These are phyloP conservation scores for Raddia guianensis DNA, from an alignment of 176 grass and related monocot species.

Conservation along the genomic window DNA sequence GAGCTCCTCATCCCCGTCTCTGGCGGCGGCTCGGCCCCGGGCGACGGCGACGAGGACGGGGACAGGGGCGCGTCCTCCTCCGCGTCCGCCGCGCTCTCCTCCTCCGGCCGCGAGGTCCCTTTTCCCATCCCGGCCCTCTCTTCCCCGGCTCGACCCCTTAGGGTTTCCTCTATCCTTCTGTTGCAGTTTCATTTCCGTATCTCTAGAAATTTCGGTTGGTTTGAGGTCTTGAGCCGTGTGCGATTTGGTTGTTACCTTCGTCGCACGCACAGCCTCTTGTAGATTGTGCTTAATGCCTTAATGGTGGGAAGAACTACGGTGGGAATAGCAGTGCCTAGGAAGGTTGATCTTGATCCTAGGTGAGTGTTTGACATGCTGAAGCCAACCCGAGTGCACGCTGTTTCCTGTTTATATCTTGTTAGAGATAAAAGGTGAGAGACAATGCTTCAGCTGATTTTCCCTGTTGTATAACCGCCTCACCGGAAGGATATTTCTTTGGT, in stretches of 20 bases:
- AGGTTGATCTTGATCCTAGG: not conserved
- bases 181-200: not conserved
- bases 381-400: not conserved
- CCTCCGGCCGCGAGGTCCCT: conserved; percentile 78
- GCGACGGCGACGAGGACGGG: conserved; percentile 39
- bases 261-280: not conserved
- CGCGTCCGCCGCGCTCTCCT: conserved; percentile 59
- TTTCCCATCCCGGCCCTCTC: not conserved
- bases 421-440: not conserved
- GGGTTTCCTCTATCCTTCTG: not conserved
- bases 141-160: conserved; percentile 22
- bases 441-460: not conserved
- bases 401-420: not conserved
- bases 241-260: not conserved
- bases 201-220: not conserved
- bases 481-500: not conserved
- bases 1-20: conserved; percentile 92
- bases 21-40: conserved; percentile 43
- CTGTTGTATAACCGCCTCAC: not conserved
- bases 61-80: conserved; percentile 49
- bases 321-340: not conserved
- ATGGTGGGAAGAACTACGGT: not conserved
- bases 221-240: not conserved
- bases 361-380: not conserved
- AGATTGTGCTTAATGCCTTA: conserved; percentile 17